Percentiles rank a stretch among this genome's conserved stretches.
Conservation (phyloP, 345 rosid species). For the Nephelium lappaceum region DNA sequence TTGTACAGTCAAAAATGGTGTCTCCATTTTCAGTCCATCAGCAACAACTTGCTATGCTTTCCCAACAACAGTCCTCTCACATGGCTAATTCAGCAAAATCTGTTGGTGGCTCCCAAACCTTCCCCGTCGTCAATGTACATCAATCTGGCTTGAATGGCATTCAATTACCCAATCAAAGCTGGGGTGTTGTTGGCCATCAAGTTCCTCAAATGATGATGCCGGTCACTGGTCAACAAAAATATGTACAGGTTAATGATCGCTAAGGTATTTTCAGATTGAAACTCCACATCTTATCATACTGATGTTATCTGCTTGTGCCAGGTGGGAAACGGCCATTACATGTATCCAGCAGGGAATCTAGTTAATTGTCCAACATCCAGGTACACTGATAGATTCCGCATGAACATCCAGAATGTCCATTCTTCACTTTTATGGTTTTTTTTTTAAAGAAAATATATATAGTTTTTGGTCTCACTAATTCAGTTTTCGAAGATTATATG, state of each 20-base stretch:
- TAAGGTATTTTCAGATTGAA: neutral
- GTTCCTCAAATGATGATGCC: conserved; percentile 41
- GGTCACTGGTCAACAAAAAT: conserved; percentile 22
- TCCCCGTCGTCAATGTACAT: conserved; percentile 17
- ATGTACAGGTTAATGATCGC: conserved; percentile 39
- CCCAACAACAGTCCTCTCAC: conserved; percentile 46
- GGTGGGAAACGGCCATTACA: conserved; percentile 41
- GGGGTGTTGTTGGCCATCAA: conserved; percentile 33
- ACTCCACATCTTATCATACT: conserved; percentile 12
- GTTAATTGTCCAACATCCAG: conserved; percentile 41
- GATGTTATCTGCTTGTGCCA: conserved; percentile 25
- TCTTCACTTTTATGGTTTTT: neutral
- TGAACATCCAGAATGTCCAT: neutral
- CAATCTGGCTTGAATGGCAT: conserved; percentile 29
- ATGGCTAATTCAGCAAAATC: conserved; percentile 37
- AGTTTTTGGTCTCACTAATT: neutral
- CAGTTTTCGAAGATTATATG: neutral
- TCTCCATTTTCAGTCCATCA: conserved; percentile 56
- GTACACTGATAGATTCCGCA: conserved; percentile 23
- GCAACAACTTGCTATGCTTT: conserved; percentile 48
- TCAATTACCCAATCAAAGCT: conserved; percentile 22
- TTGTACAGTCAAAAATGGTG: conserved; percentile 50
- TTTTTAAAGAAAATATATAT: no score
- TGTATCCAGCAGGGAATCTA: conserved; percentile 32
- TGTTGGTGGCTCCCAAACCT: conserved; percentile 24